Evolutionary conservation across 352 stramenopile genomes (phyloP).

Genomic region (Phytophthora rubi): DNA sequence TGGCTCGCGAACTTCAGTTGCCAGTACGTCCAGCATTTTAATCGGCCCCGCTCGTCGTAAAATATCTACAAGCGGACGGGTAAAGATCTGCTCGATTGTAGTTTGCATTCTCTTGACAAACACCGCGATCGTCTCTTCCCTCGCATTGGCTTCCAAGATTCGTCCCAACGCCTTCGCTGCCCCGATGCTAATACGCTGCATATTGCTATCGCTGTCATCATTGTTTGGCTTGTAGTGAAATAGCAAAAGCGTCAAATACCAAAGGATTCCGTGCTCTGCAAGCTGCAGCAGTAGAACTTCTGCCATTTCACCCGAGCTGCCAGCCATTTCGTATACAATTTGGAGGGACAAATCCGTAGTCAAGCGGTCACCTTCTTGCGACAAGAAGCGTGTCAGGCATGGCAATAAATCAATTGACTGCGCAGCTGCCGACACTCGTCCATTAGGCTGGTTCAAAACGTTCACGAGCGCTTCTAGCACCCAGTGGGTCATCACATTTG

Average conservation of each 20-base stretch:
- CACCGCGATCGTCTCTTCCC: conserved; percentile 74
- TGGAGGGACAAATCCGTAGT: conserved; percentile 82
- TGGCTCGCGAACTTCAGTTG: conserved; percentile 75
- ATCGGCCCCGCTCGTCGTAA: conserved; percentile 63
- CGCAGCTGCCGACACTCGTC: conserved; percentile 76
- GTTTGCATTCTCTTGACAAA: conserved; percentile 85
- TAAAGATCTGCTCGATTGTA: conserved; percentile 88
- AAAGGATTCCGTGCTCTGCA: conserved; percentile 82
- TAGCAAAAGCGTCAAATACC: conserved; percentile 85
- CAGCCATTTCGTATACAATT: conserved; percentile 85
- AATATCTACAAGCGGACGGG: conserved; percentile 75
- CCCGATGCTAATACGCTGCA: conserved; percentile 71
- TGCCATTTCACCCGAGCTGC: conserved; percentile 80
- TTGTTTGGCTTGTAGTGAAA: conserved; percentile 61
- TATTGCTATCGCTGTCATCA: conserved; percentile 43
- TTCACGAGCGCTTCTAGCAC: conserved; percentile 83
- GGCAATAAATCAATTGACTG: conserved; percentile 85
- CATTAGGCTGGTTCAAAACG: conserved; percentile 84
- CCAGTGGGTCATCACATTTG: conserved; percentile 80
- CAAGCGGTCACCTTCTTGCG: conserved; percentile 68
- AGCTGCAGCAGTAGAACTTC: conserved; percentile 83
- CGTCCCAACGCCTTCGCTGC: conserved; percentile 77
- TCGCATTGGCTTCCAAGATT: conserved; percentile 71
- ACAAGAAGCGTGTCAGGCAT: conserved; percentile 78
- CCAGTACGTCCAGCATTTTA: conserved; percentile 75